Base-by-base conservation (phyloP, 2,329 filamentous ascomycete species). In the Penicillium sp. region DNA sequence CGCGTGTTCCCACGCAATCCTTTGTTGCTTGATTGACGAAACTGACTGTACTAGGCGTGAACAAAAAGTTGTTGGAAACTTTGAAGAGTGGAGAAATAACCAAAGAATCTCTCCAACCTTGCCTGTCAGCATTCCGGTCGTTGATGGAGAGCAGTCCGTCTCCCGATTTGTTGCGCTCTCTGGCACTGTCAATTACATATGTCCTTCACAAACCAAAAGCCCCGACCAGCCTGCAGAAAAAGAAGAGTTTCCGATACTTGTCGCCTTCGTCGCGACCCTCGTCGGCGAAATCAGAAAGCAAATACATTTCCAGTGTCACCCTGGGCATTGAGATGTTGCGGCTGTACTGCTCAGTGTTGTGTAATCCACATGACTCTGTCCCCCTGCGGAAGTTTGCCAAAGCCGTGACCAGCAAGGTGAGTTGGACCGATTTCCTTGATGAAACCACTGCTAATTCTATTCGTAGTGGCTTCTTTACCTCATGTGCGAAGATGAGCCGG, bases 101-200 rank as follows among this genome's bases (percentile, higher is more conserved):
- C 0, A 79, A 84, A 50, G 86, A 90, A 29, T 85, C 90, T 0
- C 80, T 96, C 48, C 84, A 84, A 0, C 83, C 88, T 53, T 95
- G 96, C 62, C 83, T 96, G 65, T 79, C 82, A 29, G 88, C 93
- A 0, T 88, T 99, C 59, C 88, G 87, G 66, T 86, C 86, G 11
- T 81, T 99, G 4, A 83, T 97, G 29, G 87, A 87, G 59, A 89
- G 87, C 59, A 93, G 89, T 64, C 84, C 92, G 62, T 92, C 88
- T 48, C 87, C 89, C 14, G 91, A 96, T 69, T 87, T 93, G 24
- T 87, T 96, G 67, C 86, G 93, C 34, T 90, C 91, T 2, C 77
- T 99, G 41, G 90, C 94, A 2, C 81, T 97, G 21, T 97, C 96
- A 68, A 89, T 99, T 59, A 97, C 93, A 0, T 99, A 94, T 70